These are phyloP conservation scores for Ustilago cynodontis DNA, from an alignment of 1,284 basidiomycete species.

Conservation along the genomic window DNA sequence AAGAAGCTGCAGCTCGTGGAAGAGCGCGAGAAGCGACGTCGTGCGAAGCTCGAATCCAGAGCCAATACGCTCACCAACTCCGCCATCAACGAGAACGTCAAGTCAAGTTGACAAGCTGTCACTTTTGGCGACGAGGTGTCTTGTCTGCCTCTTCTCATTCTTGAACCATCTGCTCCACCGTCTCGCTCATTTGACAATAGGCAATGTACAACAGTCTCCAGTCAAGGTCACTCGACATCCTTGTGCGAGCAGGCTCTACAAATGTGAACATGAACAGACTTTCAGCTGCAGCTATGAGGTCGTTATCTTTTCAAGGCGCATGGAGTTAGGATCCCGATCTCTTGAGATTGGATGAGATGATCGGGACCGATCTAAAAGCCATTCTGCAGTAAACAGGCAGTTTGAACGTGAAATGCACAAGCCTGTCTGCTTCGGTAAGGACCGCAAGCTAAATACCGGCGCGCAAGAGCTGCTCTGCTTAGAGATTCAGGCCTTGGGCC, in stretches of 20 bases:
- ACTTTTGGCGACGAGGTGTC: neutral
- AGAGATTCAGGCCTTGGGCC: neutral
- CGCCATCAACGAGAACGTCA: neutral
- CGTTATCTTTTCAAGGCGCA: too few relatives aligned
- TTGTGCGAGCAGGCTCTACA: too few relatives aligned
- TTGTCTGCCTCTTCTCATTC: neutral
- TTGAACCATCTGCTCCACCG: neutral
- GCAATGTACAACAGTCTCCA: neutral
- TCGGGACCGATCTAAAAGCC: too few relatives aligned
- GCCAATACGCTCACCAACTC: slow-evolving; percentile 20
- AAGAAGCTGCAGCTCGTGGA: slow-evolving; percentile 51
- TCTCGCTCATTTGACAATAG: neutral
- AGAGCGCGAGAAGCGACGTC: slow-evolving; percentile 28
- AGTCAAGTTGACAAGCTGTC: slow-evolving; percentile 4
- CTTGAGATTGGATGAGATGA: too few relatives aligned
- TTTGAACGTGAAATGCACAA: slow-evolving; percentile 46
- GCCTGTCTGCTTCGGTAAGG: slow-evolving; percentile 38
- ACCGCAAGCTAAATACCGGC: slow-evolving; percentile 17
- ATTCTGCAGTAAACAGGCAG: too few relatives aligned
- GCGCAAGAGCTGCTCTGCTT: neutral
- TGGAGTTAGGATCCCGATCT: too few relatives aligned
- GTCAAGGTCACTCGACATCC: too few relatives aligned
- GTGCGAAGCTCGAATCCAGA: slow-evolving; percentile 30
- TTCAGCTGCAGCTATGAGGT: too few relatives aligned
- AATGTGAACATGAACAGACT: too few relatives aligned